Percentiles rank a stretch among this genome's conserved stretches.
Evolutionary conservation across 78 protist species (phyloP).

Genomic region (Polysphondylium violaceum): DNA sequence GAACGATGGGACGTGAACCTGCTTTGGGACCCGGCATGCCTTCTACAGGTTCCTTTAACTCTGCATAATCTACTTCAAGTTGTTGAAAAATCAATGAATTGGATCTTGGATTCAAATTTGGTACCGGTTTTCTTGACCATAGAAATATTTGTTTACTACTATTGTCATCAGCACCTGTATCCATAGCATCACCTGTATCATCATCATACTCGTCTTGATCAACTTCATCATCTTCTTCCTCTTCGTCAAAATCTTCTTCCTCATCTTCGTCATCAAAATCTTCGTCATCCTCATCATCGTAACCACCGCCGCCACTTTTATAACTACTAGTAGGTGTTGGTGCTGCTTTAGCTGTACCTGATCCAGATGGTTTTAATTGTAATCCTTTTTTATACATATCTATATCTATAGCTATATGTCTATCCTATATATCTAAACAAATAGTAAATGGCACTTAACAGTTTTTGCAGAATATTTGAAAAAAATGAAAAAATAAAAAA

Average conservation of each 20-base stretch:
- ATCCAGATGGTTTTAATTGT: too few relatives aligned
- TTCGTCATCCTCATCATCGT: constrained; percentile 62
- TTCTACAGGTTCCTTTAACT: constrained; percentile 60
- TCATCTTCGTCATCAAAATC: constrained; percentile 64
- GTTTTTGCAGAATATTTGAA: too few relatives aligned
- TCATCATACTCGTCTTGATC: constrained; percentile 34
- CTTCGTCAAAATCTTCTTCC: constrained; percentile 39
- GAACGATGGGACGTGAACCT: constrained; percentile 88
- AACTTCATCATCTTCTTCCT: constrained; percentile 33
- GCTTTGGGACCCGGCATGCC: constrained; percentile 87
- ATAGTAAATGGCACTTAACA: too few relatives aligned
- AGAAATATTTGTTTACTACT: constrained; percentile 13
- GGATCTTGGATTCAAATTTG: neutral
- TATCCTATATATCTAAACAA: too few relatives aligned
- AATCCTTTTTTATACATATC: too few relatives aligned
- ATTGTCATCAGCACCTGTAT: constrained; percentile 15
- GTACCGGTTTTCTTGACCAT: constrained; percentile 58
- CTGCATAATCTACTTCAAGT: constrained; percentile 70
- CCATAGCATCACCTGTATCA: neutral
- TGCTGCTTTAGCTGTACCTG: too few relatives aligned
- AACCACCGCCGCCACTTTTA: neutral
- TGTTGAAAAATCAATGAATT: constrained; percentile 48
- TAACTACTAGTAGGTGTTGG: constrained; percentile 1
- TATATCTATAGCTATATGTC: too few relatives aligned
- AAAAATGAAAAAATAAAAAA: too few relatives aligned